Evolutionary conservation across 1,139 yeast species (phyloP).

Genomic region (Pichia cactophila): DNA sequence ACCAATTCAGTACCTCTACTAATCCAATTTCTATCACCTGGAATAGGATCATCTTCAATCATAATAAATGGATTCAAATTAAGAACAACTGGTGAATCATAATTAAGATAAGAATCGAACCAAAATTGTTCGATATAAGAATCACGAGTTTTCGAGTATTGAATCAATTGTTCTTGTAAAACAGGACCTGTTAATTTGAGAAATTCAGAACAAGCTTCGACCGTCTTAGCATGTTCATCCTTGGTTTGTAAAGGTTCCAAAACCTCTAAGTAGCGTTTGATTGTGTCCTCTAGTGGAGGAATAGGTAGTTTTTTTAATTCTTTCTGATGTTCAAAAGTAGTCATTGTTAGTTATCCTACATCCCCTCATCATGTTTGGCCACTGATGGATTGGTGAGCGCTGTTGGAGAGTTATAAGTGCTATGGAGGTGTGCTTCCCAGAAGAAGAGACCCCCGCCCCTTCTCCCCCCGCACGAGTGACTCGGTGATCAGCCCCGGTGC

Average conservation of each 20-base stretch:
- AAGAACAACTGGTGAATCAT: slow-evolving; percentile 82
- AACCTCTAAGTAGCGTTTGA: slow-evolving; percentile 54
- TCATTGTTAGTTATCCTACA: slow-evolving; percentile 12
- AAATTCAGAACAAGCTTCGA: slow-evolving; percentile 52
- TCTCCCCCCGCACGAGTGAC: too few relatives aligned
- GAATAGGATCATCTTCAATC: slow-evolving; percentile 86
- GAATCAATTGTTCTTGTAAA: slow-evolving; percentile 55
- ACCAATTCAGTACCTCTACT: slow-evolving; percentile 80
- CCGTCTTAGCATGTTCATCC: slow-evolving; percentile 55
- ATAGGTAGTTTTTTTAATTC: slow-evolving; percentile 63
- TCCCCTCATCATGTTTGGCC: background rate
- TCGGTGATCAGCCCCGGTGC: too few relatives aligned
- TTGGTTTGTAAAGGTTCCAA: slow-evolving; percentile 73
- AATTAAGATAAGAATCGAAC: slow-evolving; percentile 82
- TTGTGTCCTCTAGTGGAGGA: slow-evolving; percentile 62
- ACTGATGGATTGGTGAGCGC: too few relatives aligned
- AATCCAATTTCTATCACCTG: slow-evolving; percentile 63
- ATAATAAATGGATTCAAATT: slow-evolving; percentile 83
- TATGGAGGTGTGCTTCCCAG: too few relatives aligned
- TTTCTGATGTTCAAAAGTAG: slow-evolving; percentile 52
- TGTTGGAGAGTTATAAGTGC: too few relatives aligned
- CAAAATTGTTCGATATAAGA: slow-evolving; percentile 89
- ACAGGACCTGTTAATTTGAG: slow-evolving; percentile 48
- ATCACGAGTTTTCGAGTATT: slow-evolving; percentile 56
- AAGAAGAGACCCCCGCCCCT: too few relatives aligned